Base-by-base conservation (phyloP, 2,329 filamentous ascomycete species). In the Penicillium sp. region DNA sequence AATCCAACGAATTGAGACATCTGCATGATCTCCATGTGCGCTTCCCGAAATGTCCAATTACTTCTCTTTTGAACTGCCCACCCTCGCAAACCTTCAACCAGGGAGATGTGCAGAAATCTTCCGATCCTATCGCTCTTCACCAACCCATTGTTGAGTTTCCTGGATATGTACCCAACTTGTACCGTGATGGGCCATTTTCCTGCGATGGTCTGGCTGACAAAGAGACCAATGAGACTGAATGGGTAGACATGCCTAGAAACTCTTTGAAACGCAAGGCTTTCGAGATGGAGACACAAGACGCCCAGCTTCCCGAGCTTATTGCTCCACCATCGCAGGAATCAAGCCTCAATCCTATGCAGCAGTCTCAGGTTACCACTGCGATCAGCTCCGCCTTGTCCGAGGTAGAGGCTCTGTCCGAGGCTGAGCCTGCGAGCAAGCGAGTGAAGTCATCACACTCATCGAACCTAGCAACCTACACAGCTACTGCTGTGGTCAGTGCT, bases 401-500 rank as follows among this genome's bases (percentile, higher is more conserved):
- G 43, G 50, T 35, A 13, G 65, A 31, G 29, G 59, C 57, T 26
- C 58, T 62, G 43, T 45, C 56, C 5, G 61, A 62, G 37, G 49
- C 37, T 13, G 65, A 70, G 46, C 66, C 56, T 33, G 66, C 67
- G 0, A 39, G 52, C 14, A 75, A 77, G 55, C 68, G 68, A 35
- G 54, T 58, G 21, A 75, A 70, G 56, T 58, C 58, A 4, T 51
- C 48, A 6, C 49, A 63, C 6, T 46, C 62, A 24, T 52, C 53
- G 10, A 68, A 50, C 24, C 52, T 78, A 24, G 63, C 67, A 47
- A 73, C 70, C 53, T 74, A 79, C 63, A 74, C 73, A 29, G 70
- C 72, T 21, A 74, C 72, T 27, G 75, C 77, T 26, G 55, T 75
- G 3, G 59, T 74, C 5, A 76, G 77, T 24, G 75, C 75, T 35